Base-by-base conservation (phyloP, 1,139 yeast genomes). In the Pichia cactophila region DNA sequence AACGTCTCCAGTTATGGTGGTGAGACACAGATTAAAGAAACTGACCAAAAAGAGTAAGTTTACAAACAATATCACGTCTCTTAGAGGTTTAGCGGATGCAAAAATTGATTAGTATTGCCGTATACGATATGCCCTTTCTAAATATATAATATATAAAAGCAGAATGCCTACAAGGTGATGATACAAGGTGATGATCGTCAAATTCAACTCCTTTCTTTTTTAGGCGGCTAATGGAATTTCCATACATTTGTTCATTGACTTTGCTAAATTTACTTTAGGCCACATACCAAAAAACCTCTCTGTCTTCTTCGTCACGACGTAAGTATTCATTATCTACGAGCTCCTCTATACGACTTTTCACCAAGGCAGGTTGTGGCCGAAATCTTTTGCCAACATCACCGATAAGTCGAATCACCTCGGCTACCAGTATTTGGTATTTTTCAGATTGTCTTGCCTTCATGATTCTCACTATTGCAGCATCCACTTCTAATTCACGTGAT, bases 1-100 rank as follows among this genome's bases (percentile, higher is more conserved):
- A 61, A 74, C 86, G 26, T 90, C 87, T 14, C 97, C 97, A 0
- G 94, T 89, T 28, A 81, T 90, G 84, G 96, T 90, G 45, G 94
- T 92, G 20, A 76, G 95, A 54, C 83, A 84, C 62, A 87, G 86
- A 63, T 74, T 87, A 61, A 85, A 85, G 68, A 83, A 86, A 70
- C 74, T 85, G 54, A 78, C 82, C 56, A 75, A 86, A 61, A 79
- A 80, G 66, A 62, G 69, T 63, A 56, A 73, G 63, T 60, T 62
- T 51, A 57, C 60, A 33, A 65, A 65, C 49, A 62, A 61, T 44
- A 58, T 66, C 26, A 56, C 61, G 4, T 60, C 65, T 6, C 50
- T 65, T 16, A 67, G 62, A 54, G 63, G 66, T 46, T 56, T 65
- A 43, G 65, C 67, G 6, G 68, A 65, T 51, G 69, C 69, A 17